Conservation (phyloP, 129 eudicot genomes). For the Smallanthus sonchifolius region DNA sequence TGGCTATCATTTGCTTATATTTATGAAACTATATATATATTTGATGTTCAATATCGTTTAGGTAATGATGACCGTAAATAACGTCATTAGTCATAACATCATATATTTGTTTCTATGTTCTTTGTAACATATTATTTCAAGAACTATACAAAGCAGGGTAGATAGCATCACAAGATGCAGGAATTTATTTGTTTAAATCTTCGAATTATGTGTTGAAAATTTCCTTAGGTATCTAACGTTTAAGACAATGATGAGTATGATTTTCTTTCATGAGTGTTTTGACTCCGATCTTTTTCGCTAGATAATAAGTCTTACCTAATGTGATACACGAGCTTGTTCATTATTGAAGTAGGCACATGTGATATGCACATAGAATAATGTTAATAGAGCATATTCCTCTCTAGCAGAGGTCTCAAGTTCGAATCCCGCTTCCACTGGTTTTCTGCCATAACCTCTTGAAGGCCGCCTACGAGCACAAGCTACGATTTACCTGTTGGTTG, state of each 20-base stretch:
- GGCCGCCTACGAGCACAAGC: too few relatives aligned
- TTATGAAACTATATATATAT: conserved; percentile 3
- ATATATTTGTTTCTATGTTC: not conserved
- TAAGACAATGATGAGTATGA: not conserved
- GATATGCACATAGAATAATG: not conserved
- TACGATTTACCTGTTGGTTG: too few relatives aligned
- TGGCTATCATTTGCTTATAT: not conserved
- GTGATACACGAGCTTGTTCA: not conserved
- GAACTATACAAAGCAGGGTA: not conserved
- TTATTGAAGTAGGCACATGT: not conserved
- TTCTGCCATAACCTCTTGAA: too few relatives aligned
- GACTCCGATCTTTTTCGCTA: not conserved
- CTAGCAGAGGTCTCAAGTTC: too few relatives aligned
- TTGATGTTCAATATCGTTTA: not conserved
- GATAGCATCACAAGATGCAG: not conserved
- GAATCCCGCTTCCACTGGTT: too few relatives aligned
- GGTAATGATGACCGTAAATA: too few relatives aligned
- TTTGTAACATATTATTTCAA: not conserved
- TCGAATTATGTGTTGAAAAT: not conserved
- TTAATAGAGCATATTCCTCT: too few relatives aligned
- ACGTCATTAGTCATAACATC: too few relatives aligned
- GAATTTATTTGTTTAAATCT: not conserved
- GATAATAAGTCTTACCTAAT: not conserved
- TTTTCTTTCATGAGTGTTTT: not conserved
- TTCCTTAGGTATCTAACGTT: not conserved